phyloP scores from a whole-genome alignment of 2,329 filamentous ascomycete genomes.

The Diaporthe batatas region DNA sequence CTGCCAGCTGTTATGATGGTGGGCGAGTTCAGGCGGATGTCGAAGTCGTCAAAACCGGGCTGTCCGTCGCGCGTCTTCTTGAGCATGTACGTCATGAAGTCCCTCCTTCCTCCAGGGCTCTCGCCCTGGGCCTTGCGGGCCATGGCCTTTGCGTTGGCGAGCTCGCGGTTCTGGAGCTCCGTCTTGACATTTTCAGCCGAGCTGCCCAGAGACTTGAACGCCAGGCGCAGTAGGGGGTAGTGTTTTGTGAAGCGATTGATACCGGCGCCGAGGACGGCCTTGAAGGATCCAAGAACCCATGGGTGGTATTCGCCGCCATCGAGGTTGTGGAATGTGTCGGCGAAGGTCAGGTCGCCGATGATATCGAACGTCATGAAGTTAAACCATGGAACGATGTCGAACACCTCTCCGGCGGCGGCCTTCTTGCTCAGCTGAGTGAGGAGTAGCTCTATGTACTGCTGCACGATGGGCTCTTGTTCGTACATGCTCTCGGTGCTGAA shows the following conservation, averaged over 20 bases:
- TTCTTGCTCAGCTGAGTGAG: constrained; percentile 17
- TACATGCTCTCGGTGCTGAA: constrained; percentile 39
- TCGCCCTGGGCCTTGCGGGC: constrained; percentile 30
- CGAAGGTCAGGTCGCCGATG: constrained; percentile 44
- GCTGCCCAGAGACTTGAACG: neutral
- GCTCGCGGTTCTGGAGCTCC: constrained; percentile 18
- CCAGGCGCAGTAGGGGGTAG: neutral
- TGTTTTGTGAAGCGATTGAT: neutral
- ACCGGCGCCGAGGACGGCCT: constrained; percentile 5
- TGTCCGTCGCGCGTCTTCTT: constrained; percentile 34
- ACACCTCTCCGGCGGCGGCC: constrained; percentile 18
- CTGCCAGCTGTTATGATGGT: constrained; percentile 57
- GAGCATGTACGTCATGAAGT: constrained; percentile 44
- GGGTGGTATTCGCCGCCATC: constrained; percentile 40
- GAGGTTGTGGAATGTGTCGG: constrained; percentile 43
- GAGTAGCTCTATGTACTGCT: constrained; percentile 25
- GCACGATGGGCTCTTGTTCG: constrained; percentile 36
- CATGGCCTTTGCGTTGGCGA: constrained; percentile 30
- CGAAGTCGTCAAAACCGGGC: constrained; percentile 25
- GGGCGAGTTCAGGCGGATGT: constrained; percentile 36
- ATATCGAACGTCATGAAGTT: constrained; percentile 46
- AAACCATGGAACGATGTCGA: constrained; percentile 35
- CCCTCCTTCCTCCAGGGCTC: constrained; percentile 31
- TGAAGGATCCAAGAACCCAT: constrained; percentile 42
- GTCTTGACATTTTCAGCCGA: constrained; percentile 18